phyloP scores from a whole-genome alignment of 2,329 filamentous ascomycete genomes.

The Alternaria burnsii region DNA sequence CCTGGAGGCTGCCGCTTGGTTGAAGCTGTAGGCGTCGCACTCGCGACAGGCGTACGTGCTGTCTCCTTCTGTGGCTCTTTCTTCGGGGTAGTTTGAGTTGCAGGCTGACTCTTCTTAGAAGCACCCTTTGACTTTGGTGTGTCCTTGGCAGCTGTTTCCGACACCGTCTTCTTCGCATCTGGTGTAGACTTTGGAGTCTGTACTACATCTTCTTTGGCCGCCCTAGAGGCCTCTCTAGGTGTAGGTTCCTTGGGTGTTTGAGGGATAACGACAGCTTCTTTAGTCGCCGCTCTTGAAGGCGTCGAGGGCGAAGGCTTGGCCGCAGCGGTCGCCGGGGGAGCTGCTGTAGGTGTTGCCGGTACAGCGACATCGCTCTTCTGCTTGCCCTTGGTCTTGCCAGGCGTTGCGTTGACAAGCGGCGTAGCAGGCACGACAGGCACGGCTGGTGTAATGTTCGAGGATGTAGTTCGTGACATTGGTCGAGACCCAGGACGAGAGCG shows the following conservation, averaged over 20 bases:
- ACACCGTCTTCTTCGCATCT: conserved; percentile 29
- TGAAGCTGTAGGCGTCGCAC: conserved; percentile 20
- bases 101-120: conserved; percentile 27
- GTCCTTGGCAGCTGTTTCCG: conserved; percentile 26
- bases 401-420: conserved; percentile 41
- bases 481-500: conserved; percentile 26
- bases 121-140: conserved; percentile 30
- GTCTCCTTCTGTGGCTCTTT: conserved; percentile 16
- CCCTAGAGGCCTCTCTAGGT: conserved; percentile 20
- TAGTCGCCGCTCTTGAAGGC: conserved; percentile 28
- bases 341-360: conserved; percentile 3
- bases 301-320: conserved; percentile 25
- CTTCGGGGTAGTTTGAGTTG: conserved; percentile 22
- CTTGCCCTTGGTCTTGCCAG: conserved; percentile 39
- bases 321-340: conserved; percentile 6
- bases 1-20: conserved; percentile 55
- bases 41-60: conserved; percentile 11
- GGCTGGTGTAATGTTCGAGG: conserved; percentile 44
- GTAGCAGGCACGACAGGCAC: conserved; percentile 54
- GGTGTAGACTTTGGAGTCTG: conserved; percentile 13
- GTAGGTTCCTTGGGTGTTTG: conserved; percentile 19
- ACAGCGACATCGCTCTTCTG: conserved; percentile 19
- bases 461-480: conserved; percentile 43
- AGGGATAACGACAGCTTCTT: conserved; percentile 20
- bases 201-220: conserved; percentile 16